Base-by-base conservation (phyloP, 164 flowering plant genomes). In the Chimonanthus praecox region DNA sequence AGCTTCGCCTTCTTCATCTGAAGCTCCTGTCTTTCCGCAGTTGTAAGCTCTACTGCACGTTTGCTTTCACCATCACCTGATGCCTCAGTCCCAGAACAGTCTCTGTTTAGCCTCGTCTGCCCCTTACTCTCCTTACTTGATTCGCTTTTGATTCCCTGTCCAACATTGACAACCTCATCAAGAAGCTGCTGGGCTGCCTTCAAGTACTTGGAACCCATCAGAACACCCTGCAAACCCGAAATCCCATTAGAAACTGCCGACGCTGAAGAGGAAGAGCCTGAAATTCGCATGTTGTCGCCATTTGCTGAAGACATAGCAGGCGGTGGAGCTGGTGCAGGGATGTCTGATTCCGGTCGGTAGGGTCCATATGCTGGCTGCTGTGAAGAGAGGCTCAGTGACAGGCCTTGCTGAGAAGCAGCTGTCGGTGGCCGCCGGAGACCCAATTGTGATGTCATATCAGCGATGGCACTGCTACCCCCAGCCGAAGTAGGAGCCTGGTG, bases 151-250 rank as follows among this genome's bases (percentile, higher is more conserved):
- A 81, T 72, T 47, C 83, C 87, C 46, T 71, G 82, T 6, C 87
- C 92, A 2, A 94, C 97, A 68, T 84, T 92, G 7, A 91, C 98
- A 49, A 94, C 95, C 77, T 96, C 99, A 13, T 94, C 97, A 0
- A 96, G 89, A 7, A 96, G 84, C 72, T 89, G 88, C 68, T 92
- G 99, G 3, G 98, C 90, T 0, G 89, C 95, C 75, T 90, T 96
- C 80, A 96, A 76, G 78, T 88, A 96, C 88, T 91, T 96, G 21
- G 98, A 94, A 73, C 97, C 87, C 83, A 94, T 63, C 69, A 92
- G 47, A 73, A 89, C 90, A 61, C 92, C 78, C 78, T 87, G 94
- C 71, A 90, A 72, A 2, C 90, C 92, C 3, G 86, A 74, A 71
- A 82, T 85, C 4, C 88, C 90, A 60, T 84, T 88, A 2, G 97